A percentile compares a stretch with the other conserved stretches of the same genome.
Evolutionary conservation across 176 grass and related monocot species (phyloP).

Genomic region (Aegilops speltoides): DNA sequence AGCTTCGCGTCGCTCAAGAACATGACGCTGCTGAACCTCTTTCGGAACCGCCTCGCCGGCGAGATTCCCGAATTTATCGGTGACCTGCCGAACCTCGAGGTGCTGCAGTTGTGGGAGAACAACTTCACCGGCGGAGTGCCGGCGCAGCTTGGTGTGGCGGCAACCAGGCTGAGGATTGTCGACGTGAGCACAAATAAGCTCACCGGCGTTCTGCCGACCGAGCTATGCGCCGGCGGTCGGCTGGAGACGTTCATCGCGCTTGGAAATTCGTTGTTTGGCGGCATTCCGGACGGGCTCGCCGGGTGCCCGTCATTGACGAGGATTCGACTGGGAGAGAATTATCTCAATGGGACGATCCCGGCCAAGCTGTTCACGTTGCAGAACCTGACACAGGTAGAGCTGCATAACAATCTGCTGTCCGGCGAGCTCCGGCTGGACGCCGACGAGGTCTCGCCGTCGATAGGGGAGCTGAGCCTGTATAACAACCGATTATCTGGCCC

Average conservation of each 20-base stretch:
- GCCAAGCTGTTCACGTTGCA: conserved; percentile 61
- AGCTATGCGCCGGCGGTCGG: conserved; percentile 60
- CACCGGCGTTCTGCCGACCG: conserved; percentile 58
- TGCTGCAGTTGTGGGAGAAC: conserved; percentile 96
- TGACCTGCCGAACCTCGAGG: conserved; percentile 73
- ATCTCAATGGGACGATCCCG: conserved; percentile 75
- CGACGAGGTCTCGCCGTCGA: conserved; percentile 46
- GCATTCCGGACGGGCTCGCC: conserved; percentile 58
- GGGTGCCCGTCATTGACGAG: conserved; percentile 58
- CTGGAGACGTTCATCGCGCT: conserved; percentile 87
- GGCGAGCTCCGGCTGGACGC: conserved; percentile 56
- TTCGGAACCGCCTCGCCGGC: conserved; percentile 74
- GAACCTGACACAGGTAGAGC: conserved; percentile 83
- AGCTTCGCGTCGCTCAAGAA: conserved; percentile 61
- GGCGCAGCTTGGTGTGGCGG: conserved; percentile 51
- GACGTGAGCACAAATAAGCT: conserved; percentile 83
- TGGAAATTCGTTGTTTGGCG: conserved; percentile 73
- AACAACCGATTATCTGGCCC: conserved; percentile 64
- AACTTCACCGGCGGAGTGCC: conserved; percentile 87
- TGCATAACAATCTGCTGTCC: conserved; percentile 79
- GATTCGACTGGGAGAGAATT: conserved; percentile 83
- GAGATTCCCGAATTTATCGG: conserved; percentile 75
- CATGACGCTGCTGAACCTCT: conserved; percentile 81
- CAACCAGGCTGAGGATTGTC: conserved; percentile 51
- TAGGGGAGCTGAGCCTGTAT: conserved; percentile 68